Percentiles rank a stretch among this genome's conserved stretches.
These are phyloP conservation scores for Corylus americana DNA, from an alignment of 306 rosid species.

Conservation along the genomic window DNA sequence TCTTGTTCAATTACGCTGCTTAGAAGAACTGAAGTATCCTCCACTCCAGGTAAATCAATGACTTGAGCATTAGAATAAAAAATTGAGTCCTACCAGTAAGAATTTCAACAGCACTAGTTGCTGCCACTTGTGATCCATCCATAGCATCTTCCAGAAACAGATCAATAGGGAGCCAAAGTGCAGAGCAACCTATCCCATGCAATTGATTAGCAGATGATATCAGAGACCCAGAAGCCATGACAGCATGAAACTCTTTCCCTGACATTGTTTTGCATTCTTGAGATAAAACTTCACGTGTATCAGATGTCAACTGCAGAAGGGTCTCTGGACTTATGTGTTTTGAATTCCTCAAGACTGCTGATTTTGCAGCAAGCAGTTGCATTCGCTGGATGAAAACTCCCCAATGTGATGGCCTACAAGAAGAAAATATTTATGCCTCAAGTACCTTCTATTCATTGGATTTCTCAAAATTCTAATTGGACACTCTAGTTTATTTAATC, in stretches of 20 bases:
- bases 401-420: constrained; percentile 80
- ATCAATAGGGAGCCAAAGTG: constrained; percentile 91
- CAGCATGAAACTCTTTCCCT: constrained; percentile 46
- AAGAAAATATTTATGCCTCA: constrained; percentile 17
- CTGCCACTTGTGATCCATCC: constrained; percentile 67
- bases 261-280: constrained; percentile 50
- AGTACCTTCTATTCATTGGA: constrained; percentile 23
- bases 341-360: constrained; percentile 60
- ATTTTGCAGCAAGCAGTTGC: constrained; percentile 62
- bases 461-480: constrained; percentile 19
- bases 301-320: constrained; percentile 60
- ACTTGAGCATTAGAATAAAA: constrained; percentile 11
- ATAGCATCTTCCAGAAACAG: constrained; percentile 82
- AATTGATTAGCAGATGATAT: constrained; percentile 54
- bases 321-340: constrained; percentile 55
- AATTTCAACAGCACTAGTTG: constrained; percentile 66
- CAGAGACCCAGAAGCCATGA: constrained; percentile 52
- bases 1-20: constrained; percentile 30
- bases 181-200: constrained; percentile 64
- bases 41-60: constrained; percentile 13
- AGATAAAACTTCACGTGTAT: constrained; percentile 43
- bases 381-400: constrained; percentile 56
- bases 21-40: constrained; percentile 8
- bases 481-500: not conserved
- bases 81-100: constrained; percentile 56